Conservation (phyloP, 345 rosid species). For the Geranium brycei region DNA sequence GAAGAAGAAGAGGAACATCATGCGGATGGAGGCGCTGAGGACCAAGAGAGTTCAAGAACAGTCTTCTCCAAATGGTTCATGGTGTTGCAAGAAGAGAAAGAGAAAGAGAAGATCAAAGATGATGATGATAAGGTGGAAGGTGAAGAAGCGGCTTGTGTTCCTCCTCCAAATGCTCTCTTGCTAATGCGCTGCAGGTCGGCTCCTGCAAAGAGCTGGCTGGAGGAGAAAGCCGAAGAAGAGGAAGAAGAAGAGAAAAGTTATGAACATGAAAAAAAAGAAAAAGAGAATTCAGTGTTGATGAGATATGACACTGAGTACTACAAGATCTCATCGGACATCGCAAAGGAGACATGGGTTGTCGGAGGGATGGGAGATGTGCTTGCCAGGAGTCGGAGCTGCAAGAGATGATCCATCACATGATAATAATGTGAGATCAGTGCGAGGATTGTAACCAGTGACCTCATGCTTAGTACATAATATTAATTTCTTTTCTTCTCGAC, state of each 20-base stretch:
- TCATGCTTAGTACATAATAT: too few relatives aligned
- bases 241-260: constrained; percentile 11
- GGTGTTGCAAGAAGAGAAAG: constrained; percentile 53
- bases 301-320: constrained; percentile 46
- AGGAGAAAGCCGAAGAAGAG: constrained; percentile 19
- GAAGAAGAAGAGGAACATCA: constrained; percentile 20
- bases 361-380: constrained; percentile 53
- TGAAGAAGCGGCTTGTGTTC: constrained; percentile 27
- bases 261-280: constrained; percentile 12
- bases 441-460: too few relatives aligned
- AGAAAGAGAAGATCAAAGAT: constrained; percentile 13
- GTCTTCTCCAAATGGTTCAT: constrained; percentile 65
- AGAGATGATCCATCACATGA: constrained; percentile 26
- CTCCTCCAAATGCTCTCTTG: constrained; percentile 67
- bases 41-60: constrained; percentile 33
- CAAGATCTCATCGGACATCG: constrained; percentile 54
- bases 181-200: constrained; percentile 83
- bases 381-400: constrained; percentile 66
- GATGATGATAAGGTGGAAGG: constrained; percentile 6
- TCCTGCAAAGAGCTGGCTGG: constrained; percentile 50
- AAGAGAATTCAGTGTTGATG: constrained; percentile 27
- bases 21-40: constrained; percentile 5
- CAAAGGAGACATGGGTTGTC: constrained; percentile 74
- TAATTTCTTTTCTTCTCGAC: too few relatives aligned
- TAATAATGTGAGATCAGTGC: too few relatives aligned